A percentile compares a stretch with the other conserved stretches of the same genome.
These are phyloP conservation scores for Zopfochytrium polystomum DNA, from an alignment of 371 early-diverging fungal genomes.

Conservation along the genomic window DNA sequence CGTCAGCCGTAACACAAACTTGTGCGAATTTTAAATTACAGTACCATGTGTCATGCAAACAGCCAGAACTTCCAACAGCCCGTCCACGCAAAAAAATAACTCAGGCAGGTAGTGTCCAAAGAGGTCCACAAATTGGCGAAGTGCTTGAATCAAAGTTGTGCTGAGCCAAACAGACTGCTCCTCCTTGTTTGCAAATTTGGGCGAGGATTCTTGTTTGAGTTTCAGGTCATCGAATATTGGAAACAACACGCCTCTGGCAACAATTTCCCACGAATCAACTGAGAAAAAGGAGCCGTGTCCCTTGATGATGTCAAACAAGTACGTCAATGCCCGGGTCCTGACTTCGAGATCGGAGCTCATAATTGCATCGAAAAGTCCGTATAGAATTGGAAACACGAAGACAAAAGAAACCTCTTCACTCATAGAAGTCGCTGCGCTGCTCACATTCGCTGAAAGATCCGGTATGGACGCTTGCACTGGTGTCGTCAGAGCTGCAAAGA, in stretches of 20 bases:
- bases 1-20: not conserved
- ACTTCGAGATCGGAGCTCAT: slow-evolving; percentile 89
- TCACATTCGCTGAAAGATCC: not conserved
- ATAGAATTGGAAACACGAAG: slow-evolving; percentile 82
- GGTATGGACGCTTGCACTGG: not conserved
- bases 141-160: slow-evolving; percentile 80
- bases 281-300: slow-evolving; percentile 65
- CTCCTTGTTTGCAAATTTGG: slow-evolving; percentile 59
- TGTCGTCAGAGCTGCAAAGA: not conserved
- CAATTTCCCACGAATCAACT: slow-evolving; percentile 76
- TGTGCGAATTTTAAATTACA: not conserved
- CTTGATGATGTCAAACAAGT: slow-evolving; percentile 78
- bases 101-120: slow-evolving; percentile 73
- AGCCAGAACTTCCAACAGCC: slow-evolving; percentile 72
- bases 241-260: slow-evolving; percentile 80
- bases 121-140: slow-evolving; percentile 81
- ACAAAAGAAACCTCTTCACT: slow-evolving; percentile 66
- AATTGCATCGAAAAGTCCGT: slow-evolving; percentile 79
- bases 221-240: slow-evolving; percentile 84
- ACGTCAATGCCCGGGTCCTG: slow-evolving; percentile 77
- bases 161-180: slow-evolving; percentile 69
- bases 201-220: slow-evolving; percentile 39
- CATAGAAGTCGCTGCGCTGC: slow-evolving; percentile 19
- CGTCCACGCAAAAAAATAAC: slow-evolving; percentile 66
- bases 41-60: slow-evolving; percentile 77